Evolutionary conservation across 768 basidiomycete genomes (phyloP), one percentile per base, ranked within the genome.

Genomic region (Baorangia bicolor): DNA sequence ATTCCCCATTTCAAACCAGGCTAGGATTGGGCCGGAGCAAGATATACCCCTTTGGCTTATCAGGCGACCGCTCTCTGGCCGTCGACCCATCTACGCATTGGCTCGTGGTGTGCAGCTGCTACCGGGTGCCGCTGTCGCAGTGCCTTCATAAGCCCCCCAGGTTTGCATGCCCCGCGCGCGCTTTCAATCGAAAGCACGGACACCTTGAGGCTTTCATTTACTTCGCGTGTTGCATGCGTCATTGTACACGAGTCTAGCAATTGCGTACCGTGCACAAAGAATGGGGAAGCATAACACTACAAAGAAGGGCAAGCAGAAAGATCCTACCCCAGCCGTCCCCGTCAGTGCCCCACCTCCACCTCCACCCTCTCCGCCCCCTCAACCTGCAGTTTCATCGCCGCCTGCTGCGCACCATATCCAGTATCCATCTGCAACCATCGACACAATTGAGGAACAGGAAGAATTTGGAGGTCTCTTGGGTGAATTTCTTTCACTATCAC

Each of bases 271-370:
- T 31, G 49, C 47, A 52, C 47, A 49, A 43, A 61, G 50, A 56
- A 71, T 71, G 70, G 72, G 63, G 38, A 71, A 69, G 64, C 58
- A 56, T 27, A 58, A 53, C 39, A 56, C 53, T 51, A 53, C 55
- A 64, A 71, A 73, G 66, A 71, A 71, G 53, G 70, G 70, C 40
- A 71, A 71, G 63, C 70, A 71, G 57, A 71, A 64, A 44, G 72
- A 61, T 34, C 49, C 62, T 37, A 48, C 62, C 31, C 38, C 51
- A 12, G 51, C 35, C 8, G 53, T 12, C 30, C 34, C 55, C 46
- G 51, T 27, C 37, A 51, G 43, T 48, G 51, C 35, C 4, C 53
- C 51, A 9, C 60, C 61, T 4, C 57, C 60, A 4, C 55, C 56
- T 44, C 58, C 59, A 7, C 53, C 58, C 7, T 44, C 59, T 25